Evolutionary conservation across 805 yeast species (phyloP).

Genomic region (Lipomyces lipofer): DNA sequence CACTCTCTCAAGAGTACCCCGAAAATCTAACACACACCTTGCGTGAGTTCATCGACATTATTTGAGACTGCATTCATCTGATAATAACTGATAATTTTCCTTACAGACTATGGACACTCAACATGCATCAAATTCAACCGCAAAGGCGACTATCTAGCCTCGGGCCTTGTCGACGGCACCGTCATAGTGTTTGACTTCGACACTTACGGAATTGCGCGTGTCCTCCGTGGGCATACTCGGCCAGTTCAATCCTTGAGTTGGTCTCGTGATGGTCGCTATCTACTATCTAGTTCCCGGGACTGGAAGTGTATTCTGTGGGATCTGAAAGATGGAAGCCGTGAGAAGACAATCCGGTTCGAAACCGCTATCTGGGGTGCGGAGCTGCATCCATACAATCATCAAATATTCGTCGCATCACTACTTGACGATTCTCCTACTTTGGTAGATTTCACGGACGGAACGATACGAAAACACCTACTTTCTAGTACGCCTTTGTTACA

Average conservation of each 20-base stretch:
- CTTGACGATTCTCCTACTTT: constrained; percentile 61
- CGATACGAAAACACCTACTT: constrained; percentile 18
- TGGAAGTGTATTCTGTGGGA: constrained; percentile 87
- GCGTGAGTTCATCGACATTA: constrained; percentile 31
- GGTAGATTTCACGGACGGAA: constrained; percentile 44
- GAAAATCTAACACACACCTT: constrained; percentile 75
- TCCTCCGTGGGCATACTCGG: constrained; percentile 64
- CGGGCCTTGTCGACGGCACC: constrained; percentile 74
- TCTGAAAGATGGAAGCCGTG: constrained; percentile 47
- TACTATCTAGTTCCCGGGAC: constrained; percentile 74
- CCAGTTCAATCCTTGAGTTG: constrained; percentile 69
- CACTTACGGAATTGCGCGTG: constrained; percentile 58
- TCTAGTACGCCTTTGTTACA: constrained; percentile 9
- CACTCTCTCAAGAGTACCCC: constrained; percentile 89
- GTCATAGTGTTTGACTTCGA: constrained; percentile 73
- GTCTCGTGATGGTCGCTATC: constrained; percentile 69
- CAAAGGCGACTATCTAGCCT: constrained; percentile 83
- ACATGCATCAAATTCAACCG: constrained; percentile 68
- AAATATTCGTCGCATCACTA: constrained; percentile 60
- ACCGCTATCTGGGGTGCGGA: constrained; percentile 74
- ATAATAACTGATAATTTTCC: background rate
- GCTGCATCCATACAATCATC: constrained; percentile 42
- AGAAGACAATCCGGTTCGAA: constrained; percentile 54
- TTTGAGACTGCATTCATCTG: background rate
- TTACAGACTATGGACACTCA: constrained; percentile 46